Evolutionary conservation across 164 flowering plant species (phyloP), one percentile per base, ranked within the genome.

Genomic region (Stephania japonica): DNA sequence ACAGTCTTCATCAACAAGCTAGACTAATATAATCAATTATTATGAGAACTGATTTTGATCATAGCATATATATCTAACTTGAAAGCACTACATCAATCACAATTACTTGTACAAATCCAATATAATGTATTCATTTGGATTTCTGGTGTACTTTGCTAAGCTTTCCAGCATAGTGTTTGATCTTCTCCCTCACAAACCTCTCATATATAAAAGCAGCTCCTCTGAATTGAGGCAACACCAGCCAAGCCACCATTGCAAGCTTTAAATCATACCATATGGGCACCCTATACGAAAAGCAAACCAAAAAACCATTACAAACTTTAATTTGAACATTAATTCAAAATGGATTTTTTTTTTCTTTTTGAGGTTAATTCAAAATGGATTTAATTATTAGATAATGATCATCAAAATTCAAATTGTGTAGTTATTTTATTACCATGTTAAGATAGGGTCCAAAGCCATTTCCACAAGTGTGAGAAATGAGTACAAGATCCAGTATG

Each of bases 401-500:
- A 32, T 16, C 53, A 47, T 47, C 53, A 44, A 7, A 13, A 13
- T 44, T 44, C 12, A 47, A 42, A 65, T 14, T 42, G n/a, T 25
- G 11, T 12, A 23, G 6, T 7, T 6, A 38, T 18, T 65, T 69
- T 12, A 32, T 78, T 81, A 93, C 98, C 93, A 88, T 66, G 86
- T 79, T 27, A 94, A 76, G 10, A 89, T 0, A 7, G 99, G 87
- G 69, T 88, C 88, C 19, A 88, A 80, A 3, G 89, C 72, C 88
- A 95, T 89, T 83, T 95, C 99, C 73, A 80, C 14, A 49, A 95
- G 93, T 10, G 99, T 91, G 68, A 93, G 91, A 65, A 95, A 89
- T 0, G 99, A 95, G 69, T 95, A 95, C 8, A 93, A 41, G 71
- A 95, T 95, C 99, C 99, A 95, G 73, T 95, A 95, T 43, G 99